Evolutionary conservation across 78 protist genomes (phyloP).

Genomic region (Dictyostelium brefeldianum): DNA sequence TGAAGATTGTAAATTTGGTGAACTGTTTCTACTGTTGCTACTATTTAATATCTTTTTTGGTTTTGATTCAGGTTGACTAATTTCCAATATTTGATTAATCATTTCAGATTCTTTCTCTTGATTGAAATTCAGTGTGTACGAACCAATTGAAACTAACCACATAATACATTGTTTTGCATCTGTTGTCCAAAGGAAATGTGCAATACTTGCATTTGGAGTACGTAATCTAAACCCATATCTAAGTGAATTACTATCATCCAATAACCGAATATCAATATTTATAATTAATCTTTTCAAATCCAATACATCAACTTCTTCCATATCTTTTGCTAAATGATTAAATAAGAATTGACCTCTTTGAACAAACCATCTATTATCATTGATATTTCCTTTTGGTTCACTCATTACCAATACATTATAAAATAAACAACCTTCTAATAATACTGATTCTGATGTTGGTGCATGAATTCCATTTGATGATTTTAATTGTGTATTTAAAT

Average conservation of each 20-base stretch:
- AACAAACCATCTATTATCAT: constrained; percentile 69
- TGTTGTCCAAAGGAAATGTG: constrained; percentile 74
- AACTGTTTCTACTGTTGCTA: neutral
- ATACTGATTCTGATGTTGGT: neutral
- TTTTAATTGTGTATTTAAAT: neutral
- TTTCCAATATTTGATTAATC: constrained; percentile 77
- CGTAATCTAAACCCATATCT: constrained; percentile 48
- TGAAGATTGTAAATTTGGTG: neutral
- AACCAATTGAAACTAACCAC: constrained; percentile 61
- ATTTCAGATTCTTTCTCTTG: constrained; percentile 67
- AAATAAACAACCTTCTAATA: constrained; percentile 53
- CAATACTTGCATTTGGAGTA: constrained; percentile 31
- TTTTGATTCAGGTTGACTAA: constrained; percentile 72
- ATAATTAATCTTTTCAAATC: constrained; percentile 33
- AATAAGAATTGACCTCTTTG: constrained; percentile 46
- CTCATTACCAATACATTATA: constrained; percentile 64
- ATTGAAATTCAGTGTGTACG: neutral
- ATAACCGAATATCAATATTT: constrained; percentile 48
- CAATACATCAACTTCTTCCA: constrained; percentile 44
- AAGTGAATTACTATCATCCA: constrained; percentile 24
- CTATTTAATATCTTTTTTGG: constrained; percentile 25
- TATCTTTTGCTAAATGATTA: constrained; percentile 57
- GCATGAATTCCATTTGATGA: neutral
- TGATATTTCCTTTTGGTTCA: constrained; percentile 15
- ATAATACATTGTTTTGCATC: constrained; percentile 55